Conservation (phyloP, 2,329 filamentous ascomycete genomes). For the Shiraia bambusicola region DNA sequence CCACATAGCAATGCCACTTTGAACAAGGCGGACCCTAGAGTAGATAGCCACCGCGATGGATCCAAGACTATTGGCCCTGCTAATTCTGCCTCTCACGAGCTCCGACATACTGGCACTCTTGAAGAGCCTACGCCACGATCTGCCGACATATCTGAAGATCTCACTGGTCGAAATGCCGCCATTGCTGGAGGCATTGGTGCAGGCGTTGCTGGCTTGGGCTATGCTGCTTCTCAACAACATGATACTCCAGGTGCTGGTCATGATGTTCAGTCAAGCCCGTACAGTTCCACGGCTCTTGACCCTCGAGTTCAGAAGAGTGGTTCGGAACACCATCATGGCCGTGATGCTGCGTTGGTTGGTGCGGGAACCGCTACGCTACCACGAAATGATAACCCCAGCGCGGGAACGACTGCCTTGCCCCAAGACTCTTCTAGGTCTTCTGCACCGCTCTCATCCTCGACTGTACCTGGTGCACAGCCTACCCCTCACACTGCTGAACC, state of each 20-base stretch:
- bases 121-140: conserved; percentile 9
- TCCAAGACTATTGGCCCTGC: not conserved
- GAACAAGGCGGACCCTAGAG: conserved; percentile 1
- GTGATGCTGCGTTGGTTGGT: conserved; percentile 25
- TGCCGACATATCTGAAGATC: conserved; percentile 19
- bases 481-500: not conserved
- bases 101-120: conserved; percentile 28
- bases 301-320: conserved; percentile 28
- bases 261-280: conserved; percentile 11
- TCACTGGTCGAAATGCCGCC: conserved; percentile 30
- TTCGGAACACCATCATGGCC: conserved; percentile 24
- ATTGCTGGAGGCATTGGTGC: conserved; percentile 9
- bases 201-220: conserved; percentile 6
- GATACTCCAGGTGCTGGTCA: not conserved
- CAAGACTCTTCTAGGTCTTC: conserved; percentile 5
- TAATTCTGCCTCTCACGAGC: conserved; percentile 10
- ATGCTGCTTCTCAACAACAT: conserved; percentile 1
- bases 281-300: conserved; percentile 27
- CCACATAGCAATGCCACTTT: not conserved
- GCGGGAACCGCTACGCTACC: conserved; percentile 16
- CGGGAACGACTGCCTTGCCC: conserved; percentile 4
- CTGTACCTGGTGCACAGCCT: not conserved
- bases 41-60: not conserved
- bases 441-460: conserved; percentile 4
- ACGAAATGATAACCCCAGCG: conserved; percentile 8